Conservation (phyloP, 2,329 filamentous ascomycete species). For the Ascomycota sp. region DNA sequence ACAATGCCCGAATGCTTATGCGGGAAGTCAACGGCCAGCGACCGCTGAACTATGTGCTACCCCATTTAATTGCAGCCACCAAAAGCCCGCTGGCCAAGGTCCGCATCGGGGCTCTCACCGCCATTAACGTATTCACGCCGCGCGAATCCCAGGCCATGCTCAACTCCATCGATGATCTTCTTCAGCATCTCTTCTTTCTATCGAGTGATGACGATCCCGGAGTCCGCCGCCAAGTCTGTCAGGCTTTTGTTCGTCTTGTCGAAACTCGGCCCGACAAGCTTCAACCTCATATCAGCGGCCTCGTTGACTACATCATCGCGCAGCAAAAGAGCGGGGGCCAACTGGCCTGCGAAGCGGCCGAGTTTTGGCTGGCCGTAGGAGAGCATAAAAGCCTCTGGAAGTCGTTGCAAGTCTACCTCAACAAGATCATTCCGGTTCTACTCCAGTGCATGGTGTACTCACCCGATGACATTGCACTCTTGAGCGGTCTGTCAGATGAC, state of each 20-base stretch:
- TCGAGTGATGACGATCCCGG: conserved; percentile 59
- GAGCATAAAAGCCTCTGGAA: conserved; percentile 68
- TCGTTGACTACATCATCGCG: conserved; percentile 81
- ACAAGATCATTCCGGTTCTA: conserved; percentile 74
- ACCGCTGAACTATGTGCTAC: conserved; percentile 72
- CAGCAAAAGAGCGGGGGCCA: conserved; percentile 80
- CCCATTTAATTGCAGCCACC: conserved; percentile 76
- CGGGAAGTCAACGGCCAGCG: conserved; percentile 75
- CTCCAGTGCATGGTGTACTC: conserved; percentile 93
- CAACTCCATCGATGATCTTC: conserved; percentile 58
- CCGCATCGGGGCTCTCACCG: conserved; percentile 56
- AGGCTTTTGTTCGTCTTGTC: conserved; percentile 78
- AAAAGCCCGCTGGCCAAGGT: conserved; percentile 58
- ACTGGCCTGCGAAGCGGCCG: conserved; percentile 79
- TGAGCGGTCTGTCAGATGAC: conserved; percentile 72
- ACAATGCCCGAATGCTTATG: conserved; percentile 73
- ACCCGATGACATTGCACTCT: conserved; percentile 72
- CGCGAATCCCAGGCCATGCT: conserved; percentile 68
- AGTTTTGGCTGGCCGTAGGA: conserved; percentile 91
- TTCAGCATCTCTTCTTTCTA: conserved; percentile 66
- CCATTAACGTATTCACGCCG: conserved; percentile 82
- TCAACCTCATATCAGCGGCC: conserved; percentile 62
- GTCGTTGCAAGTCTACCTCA: conserved; percentile 55
- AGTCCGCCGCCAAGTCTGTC: conserved; percentile 81
- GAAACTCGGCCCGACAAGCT: conserved; percentile 83